Base-by-base conservation (phyloP, 129 eudicot species). In the Flaveria brownii region DNA sequence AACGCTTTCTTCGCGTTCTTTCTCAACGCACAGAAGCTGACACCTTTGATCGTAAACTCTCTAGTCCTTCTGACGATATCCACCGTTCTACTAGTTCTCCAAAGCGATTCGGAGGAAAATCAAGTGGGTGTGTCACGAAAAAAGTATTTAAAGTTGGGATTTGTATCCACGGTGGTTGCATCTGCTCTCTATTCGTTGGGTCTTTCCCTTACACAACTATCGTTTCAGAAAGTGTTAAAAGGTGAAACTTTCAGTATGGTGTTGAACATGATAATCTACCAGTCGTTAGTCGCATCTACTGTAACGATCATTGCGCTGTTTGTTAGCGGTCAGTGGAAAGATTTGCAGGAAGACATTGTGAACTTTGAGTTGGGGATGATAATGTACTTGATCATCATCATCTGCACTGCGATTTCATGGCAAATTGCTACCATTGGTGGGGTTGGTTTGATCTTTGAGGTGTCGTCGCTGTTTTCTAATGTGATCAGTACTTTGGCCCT, bases 381-480 rank as follows among this genome's bases (percentile, higher is more conserved):
- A 30, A 23, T 22, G 8, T 82, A 77, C 67, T 17, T 77, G 54
- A 9, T 77, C 0, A 70, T 77, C 23, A 51, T 82, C 18, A 25
- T 52, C 10, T 70, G 73, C 54, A 77, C 71, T 4, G 82, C 82
- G 43, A 16, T 77, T 13, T 46, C 77, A 0, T 82, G 85, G 85
- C 85, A 82, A 14, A 71, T 82, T 17, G 71, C 72, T 45, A 75
- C 82, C 3, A 75, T 82, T 33, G 85, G 85, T 25, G 76, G 73
- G 5, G 80, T 82, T 1, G 82, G 85, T n/a, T 70, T 82, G 78
- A 82, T 82, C 43, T 76, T 75, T 45, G 82, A 82, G 73, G 85
- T 77, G 39, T 82, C 85, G 25, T 82, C 85, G 0, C 77, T 82
- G 25, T 82, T 82, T 22, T 82, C 78, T 3, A 82, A 82, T 20